Conservation (phyloP, 129 eudicot genomes). For the Deinandra increscens region DNA sequence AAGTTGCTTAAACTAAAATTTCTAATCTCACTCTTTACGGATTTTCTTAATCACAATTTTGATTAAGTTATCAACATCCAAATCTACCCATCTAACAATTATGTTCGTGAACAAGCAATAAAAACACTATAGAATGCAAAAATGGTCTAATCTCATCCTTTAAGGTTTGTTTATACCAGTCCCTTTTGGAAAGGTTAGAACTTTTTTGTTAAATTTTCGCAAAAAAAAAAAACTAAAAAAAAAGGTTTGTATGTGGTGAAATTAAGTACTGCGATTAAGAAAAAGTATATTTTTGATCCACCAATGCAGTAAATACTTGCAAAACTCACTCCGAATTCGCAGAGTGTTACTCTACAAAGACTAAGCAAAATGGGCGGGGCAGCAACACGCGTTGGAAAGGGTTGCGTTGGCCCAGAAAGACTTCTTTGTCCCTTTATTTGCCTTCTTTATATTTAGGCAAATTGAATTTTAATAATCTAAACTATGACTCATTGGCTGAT, state of each 20-base stretch:
- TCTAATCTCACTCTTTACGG: background rate
- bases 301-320: background rate
- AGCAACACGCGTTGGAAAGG: background rate
- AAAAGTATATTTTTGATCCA: background rate
- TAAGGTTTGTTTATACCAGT: background rate
- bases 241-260: background rate
- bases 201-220: background rate
- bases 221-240: background rate
- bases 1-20: background rate
- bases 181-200: background rate
- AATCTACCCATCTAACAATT: background rate
- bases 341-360: background rate
- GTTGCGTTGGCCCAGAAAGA: background rate
- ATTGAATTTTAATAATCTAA: no score
- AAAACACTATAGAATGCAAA: background rate
- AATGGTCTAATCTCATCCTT: background rate
- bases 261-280: background rate
- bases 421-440: background rate
- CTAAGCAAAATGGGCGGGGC: background rate
- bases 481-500: no score
- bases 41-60: background rate
- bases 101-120: background rate
- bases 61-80: background rate
- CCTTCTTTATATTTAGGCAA: background rate
- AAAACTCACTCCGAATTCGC: background rate